Evolutionary conservation across 345 rosid genomes (phyloP), one percentile per base, ranked within the genome.

Genomic region (Populus alba): DNA sequence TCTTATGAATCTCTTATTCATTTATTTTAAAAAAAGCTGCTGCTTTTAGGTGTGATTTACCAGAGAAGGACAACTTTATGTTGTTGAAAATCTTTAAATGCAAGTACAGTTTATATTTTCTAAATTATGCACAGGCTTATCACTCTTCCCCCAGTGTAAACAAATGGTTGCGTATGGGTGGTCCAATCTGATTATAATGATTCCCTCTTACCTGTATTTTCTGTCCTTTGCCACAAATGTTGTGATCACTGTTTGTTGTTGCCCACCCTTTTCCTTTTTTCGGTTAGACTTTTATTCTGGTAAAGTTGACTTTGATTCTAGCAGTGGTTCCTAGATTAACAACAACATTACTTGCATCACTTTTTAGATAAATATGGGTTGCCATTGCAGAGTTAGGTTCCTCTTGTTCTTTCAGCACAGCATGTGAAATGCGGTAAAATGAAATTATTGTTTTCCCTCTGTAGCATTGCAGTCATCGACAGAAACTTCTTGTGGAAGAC

Each of bases 391-490:
- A 65, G 65, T 45, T 47, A 49, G 22, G 8, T n/a, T 68, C 67
- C 45, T 4, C 37, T 53, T 49, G 7, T 53, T 18, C 29, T 61
- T 10, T 22, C 6, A 6, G 62, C 22, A 41, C 35, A 10, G 45
- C 15, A 0, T 29, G 10, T 43, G 43, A 29, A 49, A 73, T 29
- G 35, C 66, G 55, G 38, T 72, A 22, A 62, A 27, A 38, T 67
- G 51, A 76, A 51, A 66, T 51, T n/a, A 33, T 4, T 66, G 17
- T 39, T n/a, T 75, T 65, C 33, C 23, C 65, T 75, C 35, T 83
- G 74, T 89, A 96, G 99, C 91, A 96, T 71, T 88, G 90, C 78
- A 87, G 83, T 79, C 80, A 93, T 86, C 95, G 91, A 81, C 93
- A 88, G 35, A 88, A 72, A 67, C 57, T 84, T 55, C 88, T 88